Base-by-base conservation (phyloP, 352 stramenopile genomes). In the Poterioochromonas sp. region DNA sequence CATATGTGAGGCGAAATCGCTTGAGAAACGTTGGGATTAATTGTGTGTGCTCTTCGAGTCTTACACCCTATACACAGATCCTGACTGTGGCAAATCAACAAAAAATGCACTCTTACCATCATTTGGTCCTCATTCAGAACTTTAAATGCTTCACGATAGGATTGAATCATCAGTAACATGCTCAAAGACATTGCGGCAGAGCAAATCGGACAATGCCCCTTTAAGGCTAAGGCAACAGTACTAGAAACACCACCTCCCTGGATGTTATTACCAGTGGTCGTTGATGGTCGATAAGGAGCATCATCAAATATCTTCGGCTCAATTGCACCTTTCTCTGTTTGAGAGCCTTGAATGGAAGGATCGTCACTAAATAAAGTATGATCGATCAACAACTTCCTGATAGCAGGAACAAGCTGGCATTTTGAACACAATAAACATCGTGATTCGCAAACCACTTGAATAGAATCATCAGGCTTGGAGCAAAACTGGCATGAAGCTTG, bases 361-460 rank as follows among this genome's bases (percentile, higher is more conserved):
- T n/a, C n/a, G n/a, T n/a, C n/a, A 29, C 3, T 71, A 44, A 71
- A 44, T 29, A 43, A 1, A 26, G 62, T 44, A 71, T 71, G 32
- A 71, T 71, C 62, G 8, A 71, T 15, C 20, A 71, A 47, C 39
- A 71, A 29, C 32, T 71, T 71, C 15, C 62, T 41, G 41, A 71
- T 71, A 26, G 8, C 34, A 26, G 62, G 62, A 5, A 71, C 32
- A 44, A 71, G n/a, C 32, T 71, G 62, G 26, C 62, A 71, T 44
- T 29, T 12, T 47, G 62, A 71, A 29, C 62, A 71, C 2, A 71
- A 32, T 71, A 71, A 43, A 43, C 62, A 71, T 41, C 62, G 11
- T n/a, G 62, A 8, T 26, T 71, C 62, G 34, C 62, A 71, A 35
- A 71, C 41, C 26, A 71, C 62, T 71, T 71, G 62, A 47, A 71